These are phyloP conservation scores for Penicillium sp. DNA, from an alignment of 2,329 filamentous ascomycete species.

Conservation along the genomic window DNA sequence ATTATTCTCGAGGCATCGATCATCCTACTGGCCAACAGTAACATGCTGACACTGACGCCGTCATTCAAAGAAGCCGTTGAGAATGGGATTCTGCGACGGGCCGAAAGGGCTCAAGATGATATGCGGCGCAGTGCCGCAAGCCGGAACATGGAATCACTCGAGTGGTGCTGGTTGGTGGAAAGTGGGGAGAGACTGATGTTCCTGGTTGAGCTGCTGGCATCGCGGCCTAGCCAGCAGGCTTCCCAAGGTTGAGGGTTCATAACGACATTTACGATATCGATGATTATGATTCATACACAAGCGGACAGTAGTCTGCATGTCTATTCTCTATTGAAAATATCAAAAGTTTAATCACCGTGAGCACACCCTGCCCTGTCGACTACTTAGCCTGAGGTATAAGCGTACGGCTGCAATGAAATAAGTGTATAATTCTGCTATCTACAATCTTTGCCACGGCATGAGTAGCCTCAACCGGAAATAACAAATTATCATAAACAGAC, in stretches of 20 bases:
- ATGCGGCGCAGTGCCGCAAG: constrained; percentile 46
- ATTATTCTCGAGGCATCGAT: constrained; percentile 66
- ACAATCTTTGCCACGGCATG: not conserved
- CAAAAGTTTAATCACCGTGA: not conserved
- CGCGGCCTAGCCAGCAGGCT: not conserved
- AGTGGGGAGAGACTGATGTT: constrained; percentile 42
- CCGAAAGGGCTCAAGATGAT: constrained; percentile 45
- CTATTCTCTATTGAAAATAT: not conserved
- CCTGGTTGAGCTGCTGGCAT: constrained; percentile 35
- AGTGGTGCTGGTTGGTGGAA: constrained; percentile 41
- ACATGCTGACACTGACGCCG: constrained; percentile 33
- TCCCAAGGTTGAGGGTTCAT: not conserved
- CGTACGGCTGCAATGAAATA: not conserved
- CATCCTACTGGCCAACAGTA: constrained; percentile 48
- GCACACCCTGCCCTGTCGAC: not conserved
- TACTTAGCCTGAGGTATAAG: not conserved
- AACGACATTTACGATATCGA: constrained; percentile 10
- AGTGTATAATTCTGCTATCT: not conserved
- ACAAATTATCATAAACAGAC: not conserved
- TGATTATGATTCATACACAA: constrained; percentile 8
- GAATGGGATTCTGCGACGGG: constrained; percentile 53
- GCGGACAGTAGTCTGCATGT: not conserved
- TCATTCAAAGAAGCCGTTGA: constrained; percentile 49
- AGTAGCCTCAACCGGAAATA: not conserved
- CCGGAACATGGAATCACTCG: constrained; percentile 34